Percentiles rank a stretch among this genome's conserved stretches.
Evolutionary conservation across 2,329 filamentous ascomycete genomes (phyloP).

Genomic region (Myriangium duriaei): DNA sequence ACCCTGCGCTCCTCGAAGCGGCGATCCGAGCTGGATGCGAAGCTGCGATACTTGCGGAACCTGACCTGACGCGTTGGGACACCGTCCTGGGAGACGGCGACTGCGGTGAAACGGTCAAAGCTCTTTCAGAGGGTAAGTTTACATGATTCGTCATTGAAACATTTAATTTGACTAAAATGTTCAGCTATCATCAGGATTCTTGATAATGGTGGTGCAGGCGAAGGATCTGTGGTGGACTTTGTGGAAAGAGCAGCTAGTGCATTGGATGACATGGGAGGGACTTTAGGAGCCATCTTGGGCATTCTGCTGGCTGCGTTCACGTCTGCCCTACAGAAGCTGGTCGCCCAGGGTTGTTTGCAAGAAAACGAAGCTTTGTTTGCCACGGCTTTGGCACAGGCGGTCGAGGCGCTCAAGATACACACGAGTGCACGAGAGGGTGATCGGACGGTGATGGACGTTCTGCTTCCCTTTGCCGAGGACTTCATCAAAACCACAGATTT

Average conservation of each 20-base stretch:
- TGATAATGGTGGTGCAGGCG: not conserved
- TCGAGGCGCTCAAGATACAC: constrained; percentile 61
- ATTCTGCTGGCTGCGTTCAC: constrained; percentile 84
- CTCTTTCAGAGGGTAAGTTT: constrained; percentile 59
- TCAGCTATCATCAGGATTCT: not conserved
- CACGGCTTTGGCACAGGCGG: constrained; percentile 56
- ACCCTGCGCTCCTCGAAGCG: constrained; percentile 38
- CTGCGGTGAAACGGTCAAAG: constrained; percentile 74
- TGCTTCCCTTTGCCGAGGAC: constrained; percentile 71
- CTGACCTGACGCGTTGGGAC: constrained; percentile 53
- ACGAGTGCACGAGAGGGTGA: constrained; percentile 82
- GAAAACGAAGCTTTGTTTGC: constrained; percentile 43
- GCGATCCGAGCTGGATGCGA: constrained; percentile 45
- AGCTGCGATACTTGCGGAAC: constrained; percentile 49
- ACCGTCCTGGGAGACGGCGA: constrained; percentile 84
- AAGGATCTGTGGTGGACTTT: constrained; percentile 23
- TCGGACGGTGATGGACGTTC: constrained; percentile 75
- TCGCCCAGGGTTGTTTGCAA: constrained; percentile 20
- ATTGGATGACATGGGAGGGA: constrained; percentile 63
- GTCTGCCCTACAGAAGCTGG: constrained; percentile 45
- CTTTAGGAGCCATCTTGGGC: constrained; percentile 61
- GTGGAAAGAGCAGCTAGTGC: constrained; percentile 48
- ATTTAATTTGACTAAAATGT: constrained; percentile 40
- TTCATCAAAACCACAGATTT: constrained; percentile 54
- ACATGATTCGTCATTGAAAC: constrained; percentile 30